A percentile compares a stretch with the other conserved stretches of the same genome.
Evolutionary conservation across 257 asterid genomes (phyloP).

Genomic region (Scutellaria barbata): DNA sequence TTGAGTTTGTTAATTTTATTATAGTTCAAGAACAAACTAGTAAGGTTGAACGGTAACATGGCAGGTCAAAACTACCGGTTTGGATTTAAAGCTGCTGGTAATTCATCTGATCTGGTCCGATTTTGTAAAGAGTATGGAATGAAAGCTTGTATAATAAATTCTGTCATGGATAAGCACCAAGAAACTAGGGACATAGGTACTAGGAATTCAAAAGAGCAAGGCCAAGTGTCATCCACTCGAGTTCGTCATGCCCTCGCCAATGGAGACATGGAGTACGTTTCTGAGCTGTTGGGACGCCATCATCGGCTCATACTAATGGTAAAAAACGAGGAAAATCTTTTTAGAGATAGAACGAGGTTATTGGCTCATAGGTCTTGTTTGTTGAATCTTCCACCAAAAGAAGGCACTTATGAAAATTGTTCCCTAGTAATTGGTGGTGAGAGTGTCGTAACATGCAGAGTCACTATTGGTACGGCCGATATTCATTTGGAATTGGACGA

Average conservation of each 20-base stretch:
- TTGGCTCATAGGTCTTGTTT: slow-evolving; percentile 71
- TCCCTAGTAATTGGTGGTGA: slow-evolving; percentile 55
- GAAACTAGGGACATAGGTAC: slow-evolving; percentile 32
- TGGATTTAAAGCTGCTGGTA: slow-evolving; percentile 85
- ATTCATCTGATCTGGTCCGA: slow-evolving; percentile 70
- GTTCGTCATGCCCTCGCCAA: slow-evolving; percentile 81
- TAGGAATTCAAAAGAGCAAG: slow-evolving; percentile 63
- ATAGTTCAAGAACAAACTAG: slow-evolving; percentile 2
- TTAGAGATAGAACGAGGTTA: slow-evolving; percentile 46
- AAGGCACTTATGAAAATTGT: slow-evolving; percentile 75
- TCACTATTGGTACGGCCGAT: slow-evolving; percentile 51
- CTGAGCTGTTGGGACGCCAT: slow-evolving; percentile 82
- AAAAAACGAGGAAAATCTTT: slow-evolving; percentile 40
- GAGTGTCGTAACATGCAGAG: slow-evolving; percentile 59
- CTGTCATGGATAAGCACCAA: slow-evolving; percentile 86
- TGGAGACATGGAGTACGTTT: slow-evolving; percentile 83
- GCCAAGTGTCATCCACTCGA: slow-evolving; percentile 96
- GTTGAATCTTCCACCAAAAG: slow-evolving; percentile 88
- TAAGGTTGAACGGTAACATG: slow-evolving; percentile 21
- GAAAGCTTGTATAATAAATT: slow-evolving; percentile 66
- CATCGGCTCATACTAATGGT: slow-evolving; percentile 66
- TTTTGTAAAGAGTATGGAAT: slow-evolving; percentile 74
- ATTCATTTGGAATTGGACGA: slow-evolving; percentile 78
- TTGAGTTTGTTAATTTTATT: slow-evolving; percentile 22
- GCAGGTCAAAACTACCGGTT: slow-evolving; percentile 93